phyloP scores from a whole-genome alignment of 345 rosid genomes.

The Eucalyptus cloeziana region DNA sequence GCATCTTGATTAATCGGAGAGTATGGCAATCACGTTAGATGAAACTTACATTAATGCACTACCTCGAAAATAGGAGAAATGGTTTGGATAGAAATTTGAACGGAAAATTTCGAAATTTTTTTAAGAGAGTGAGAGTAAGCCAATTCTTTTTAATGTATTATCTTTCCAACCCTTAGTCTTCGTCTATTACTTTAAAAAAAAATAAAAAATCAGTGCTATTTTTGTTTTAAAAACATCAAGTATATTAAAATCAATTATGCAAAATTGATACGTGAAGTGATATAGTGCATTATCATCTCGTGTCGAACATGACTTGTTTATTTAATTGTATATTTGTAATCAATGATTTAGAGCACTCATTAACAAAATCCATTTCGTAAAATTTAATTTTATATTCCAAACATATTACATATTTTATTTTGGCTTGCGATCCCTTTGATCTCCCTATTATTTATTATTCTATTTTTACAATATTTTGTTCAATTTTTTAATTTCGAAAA shows the following conservation, averaged over 20 bases:
- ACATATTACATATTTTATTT: background rate
- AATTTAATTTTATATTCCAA: background rate
- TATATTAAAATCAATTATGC: background rate
- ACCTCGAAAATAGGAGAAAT: no score
- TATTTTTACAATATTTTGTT: background rate
- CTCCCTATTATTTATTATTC: background rate
- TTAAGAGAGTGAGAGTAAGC: background rate
- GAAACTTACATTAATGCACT: no score
- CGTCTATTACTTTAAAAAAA: background rate
- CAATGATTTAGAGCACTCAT: accelerated
- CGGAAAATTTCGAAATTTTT: accelerated
- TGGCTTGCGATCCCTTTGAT: background rate
- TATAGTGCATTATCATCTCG: background rate
- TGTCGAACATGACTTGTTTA: accelerated
- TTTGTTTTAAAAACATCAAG: background rate
- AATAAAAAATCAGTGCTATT: background rate
- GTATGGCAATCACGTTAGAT: no score
- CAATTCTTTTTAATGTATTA: background rate
- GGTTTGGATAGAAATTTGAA: accelerated
- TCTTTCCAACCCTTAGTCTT: background rate
- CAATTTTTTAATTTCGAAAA: background rate
- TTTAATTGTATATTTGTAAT: accelerated
- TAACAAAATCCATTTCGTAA: background rate
- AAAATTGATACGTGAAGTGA: background rate
- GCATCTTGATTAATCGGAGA: background rate